Evolutionary conservation across 2,329 filamentous ascomycete species (phyloP).

Genomic region (Fusarium marasasianum): DNA sequence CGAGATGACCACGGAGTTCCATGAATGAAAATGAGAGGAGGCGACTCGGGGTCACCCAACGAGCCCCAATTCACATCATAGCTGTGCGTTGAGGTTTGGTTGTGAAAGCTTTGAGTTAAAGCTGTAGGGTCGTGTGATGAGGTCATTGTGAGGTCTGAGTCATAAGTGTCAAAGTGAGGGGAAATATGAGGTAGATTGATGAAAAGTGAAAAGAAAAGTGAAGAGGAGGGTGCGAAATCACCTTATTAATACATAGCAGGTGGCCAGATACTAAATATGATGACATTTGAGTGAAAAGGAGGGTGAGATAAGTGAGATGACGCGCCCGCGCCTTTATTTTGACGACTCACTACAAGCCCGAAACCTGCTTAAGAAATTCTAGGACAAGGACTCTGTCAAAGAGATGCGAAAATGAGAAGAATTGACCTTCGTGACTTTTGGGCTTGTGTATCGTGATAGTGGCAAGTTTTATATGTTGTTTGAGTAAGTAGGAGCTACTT

Average conservation of each 20-base stretch:
- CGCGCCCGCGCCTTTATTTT: constrained; percentile 5
- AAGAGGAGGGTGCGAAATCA: accelerated
- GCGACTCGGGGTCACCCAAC: constrained; percentile 43
- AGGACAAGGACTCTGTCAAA: not conserved
- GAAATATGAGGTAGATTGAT: not conserved
- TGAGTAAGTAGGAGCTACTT: not conserved
- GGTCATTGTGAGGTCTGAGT: not conserved
- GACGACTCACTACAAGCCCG: not conserved
- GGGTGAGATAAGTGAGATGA: not conserved
- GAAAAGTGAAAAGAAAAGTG: accelerated
- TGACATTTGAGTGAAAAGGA: not conserved
- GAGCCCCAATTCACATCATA: constrained; percentile 47
- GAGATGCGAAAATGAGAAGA: not conserved
- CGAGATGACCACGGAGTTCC: constrained; percentile 58
- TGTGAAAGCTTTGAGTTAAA: constrained; percentile 43
- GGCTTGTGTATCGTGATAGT: not conserved
- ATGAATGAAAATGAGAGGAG: constrained; percentile 55
- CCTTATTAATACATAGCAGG: not conserved
- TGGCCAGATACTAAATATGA: not conserved
- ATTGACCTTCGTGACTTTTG: not conserved
- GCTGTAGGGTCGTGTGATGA: constrained; percentile 10
- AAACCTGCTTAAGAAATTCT: no score
- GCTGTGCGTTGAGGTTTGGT: constrained; percentile 41
- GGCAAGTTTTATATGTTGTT: accelerated
- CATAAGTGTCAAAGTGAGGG: not conserved